phyloP scores from a whole-genome alignment of 768 basidiomycete species.

The Tremella mesenterica region DNA sequence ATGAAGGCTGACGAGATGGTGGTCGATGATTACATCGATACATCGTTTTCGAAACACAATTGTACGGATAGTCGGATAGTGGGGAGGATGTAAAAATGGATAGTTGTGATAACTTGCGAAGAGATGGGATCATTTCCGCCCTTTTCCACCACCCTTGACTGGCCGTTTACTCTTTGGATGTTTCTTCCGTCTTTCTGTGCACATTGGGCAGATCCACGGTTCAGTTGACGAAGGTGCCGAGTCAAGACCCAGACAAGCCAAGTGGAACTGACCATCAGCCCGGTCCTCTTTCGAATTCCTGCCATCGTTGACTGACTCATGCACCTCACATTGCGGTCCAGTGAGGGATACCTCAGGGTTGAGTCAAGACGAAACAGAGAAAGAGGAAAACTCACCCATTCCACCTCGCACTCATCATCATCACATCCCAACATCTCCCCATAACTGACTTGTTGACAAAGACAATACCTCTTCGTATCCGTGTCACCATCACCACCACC shows the following conservation, averaged over 20 bases:
- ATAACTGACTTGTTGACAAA: slow-evolving; percentile 40
- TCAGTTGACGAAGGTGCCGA: slow-evolving; percentile 23
- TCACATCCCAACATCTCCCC: slow-evolving; percentile 47
- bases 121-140: slow-evolving; percentile 6
- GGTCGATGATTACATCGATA: no score
- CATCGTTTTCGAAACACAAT: no score
- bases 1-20: no score
- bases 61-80: no score
- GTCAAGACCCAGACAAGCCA: slow-evolving; percentile 31
- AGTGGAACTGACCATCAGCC: slow-evolving; percentile 27
- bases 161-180: slow-evolving; percentile 22
- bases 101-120: not conserved
- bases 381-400: slow-evolving; percentile 44
- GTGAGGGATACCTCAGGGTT: no score
- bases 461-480: slow-evolving; percentile 38
- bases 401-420: slow-evolving; percentile 42
- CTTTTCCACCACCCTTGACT: slow-evolving; percentile 8
- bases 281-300: not conserved
- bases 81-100: not conserved
- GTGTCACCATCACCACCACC: slow-evolving; percentile 18
- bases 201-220: slow-evolving; percentile 36
- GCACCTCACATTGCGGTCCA: no score
- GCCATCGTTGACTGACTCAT: not conserved
- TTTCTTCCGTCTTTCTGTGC: slow-evolving; percentile 28
- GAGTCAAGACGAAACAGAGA: not conserved